Evolutionary conservation across 73 alveolate genomes (phyloP).

Genomic region (Paramecium primaurelia): DNA sequence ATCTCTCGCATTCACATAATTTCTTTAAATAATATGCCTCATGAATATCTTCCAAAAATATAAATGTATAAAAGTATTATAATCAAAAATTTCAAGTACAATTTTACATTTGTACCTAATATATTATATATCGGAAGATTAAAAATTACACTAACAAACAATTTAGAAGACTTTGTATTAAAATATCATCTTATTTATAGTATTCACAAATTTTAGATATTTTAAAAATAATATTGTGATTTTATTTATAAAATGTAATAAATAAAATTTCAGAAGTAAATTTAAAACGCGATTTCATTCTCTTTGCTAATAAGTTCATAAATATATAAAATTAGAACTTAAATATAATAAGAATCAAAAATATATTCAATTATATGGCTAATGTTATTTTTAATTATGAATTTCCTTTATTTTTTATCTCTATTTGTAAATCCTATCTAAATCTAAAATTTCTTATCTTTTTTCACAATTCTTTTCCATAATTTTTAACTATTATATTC

Average conservation of each 20-base stretch:
- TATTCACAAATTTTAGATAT: background rate
- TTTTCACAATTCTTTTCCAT: slow-evolving; percentile 18
- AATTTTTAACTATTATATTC: background rate
- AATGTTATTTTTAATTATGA: background rate
- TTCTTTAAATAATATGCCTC: background rate
- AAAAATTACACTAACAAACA: background rate
- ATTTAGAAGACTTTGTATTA: background rate
- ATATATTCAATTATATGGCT: background rate
- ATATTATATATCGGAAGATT: background rate
- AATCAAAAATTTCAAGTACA: background rate
- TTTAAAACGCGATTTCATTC: background rate
- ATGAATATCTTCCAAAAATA: background rate
- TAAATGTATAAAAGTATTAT: background rate
- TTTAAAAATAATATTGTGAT: background rate
- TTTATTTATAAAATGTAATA: background rate
- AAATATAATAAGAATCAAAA: background rate
- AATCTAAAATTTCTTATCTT: background rate
- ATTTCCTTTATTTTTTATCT: background rate
- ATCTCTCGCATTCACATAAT: background rate
- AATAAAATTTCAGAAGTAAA: background rate
- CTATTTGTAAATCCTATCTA: background rate
- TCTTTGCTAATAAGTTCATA: background rate
- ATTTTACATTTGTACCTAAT: background rate
- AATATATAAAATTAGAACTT: background rate
- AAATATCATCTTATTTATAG: background rate